These are phyloP conservation scores for Trypanosoma boissoni DNA, from an alignment of 208 protist genomes.

Conservation along the genomic window DNA sequence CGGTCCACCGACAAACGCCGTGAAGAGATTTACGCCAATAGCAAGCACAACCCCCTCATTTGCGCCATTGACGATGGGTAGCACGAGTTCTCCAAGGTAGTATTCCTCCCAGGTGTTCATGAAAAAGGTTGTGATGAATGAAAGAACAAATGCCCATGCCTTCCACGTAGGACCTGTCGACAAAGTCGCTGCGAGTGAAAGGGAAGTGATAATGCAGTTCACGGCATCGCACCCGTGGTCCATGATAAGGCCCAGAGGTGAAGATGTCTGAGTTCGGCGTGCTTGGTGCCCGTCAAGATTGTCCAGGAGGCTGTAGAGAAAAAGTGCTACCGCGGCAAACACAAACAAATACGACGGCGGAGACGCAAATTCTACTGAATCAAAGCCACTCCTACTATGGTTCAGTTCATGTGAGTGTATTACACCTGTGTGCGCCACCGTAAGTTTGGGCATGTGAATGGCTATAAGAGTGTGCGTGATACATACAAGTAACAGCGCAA, in stretches of 20 bases:
- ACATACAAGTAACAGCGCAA: constrained; percentile 65
- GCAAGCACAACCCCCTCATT: constrained; percentile 84
- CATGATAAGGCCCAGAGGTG: constrained; percentile 93
- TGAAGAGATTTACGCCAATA: constrained; percentile 61
- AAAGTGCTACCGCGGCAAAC: constrained; percentile 42
- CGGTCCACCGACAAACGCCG: constrained; percentile 54
- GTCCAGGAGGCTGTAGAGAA: constrained; percentile 90
- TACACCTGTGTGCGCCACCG: constrained; percentile 31
- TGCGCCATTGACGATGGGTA: constrained; percentile 89
- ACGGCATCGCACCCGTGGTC: constrained; percentile 93
- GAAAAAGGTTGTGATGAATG: constrained; percentile 62
- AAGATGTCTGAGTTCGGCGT: constrained; percentile 79
- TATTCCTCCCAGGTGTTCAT: constrained; percentile 91
- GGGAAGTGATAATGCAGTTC: constrained; percentile 64
- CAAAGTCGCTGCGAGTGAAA: constrained; percentile 47
- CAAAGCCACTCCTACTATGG: constrained; percentile 14
- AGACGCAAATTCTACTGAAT: constrained; percentile 26
- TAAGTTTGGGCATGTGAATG: constrained; percentile 70
- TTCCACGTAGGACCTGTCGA: constrained; percentile 69
- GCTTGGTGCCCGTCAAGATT: constrained; percentile 95
- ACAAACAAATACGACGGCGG: constrained; percentile 75
- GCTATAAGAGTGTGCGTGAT: constrained; percentile 54
- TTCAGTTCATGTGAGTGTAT: neutral
- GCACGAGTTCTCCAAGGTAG: constrained; percentile 73
- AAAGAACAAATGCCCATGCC: constrained; percentile 51